phyloP scores from a whole-genome alignment of 169 alveolate species.

The Plasmodium gallinaceum region DNA sequence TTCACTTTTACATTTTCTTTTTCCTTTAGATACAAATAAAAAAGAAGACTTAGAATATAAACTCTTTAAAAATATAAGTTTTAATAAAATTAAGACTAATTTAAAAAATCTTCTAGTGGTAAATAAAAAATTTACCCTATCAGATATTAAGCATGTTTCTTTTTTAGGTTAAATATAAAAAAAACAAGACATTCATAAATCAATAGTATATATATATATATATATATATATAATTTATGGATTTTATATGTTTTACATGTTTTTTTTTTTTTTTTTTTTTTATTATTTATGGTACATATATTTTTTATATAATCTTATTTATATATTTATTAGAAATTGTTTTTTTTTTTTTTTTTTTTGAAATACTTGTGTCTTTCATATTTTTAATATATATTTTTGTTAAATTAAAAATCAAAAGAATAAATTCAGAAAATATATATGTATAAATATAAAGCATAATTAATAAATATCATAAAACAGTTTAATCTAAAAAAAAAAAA shows the following conservation, averaged over 20 bases:
- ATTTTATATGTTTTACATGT: not conserved
- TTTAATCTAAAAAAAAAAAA: no score
- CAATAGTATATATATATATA: not conserved
- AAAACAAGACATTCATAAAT: not conserved
- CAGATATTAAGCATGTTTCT: conserved; percentile 63
- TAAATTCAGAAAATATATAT: no score
- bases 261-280: not conserved
- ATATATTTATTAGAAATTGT: not conserved
- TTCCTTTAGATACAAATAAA: conserved; percentile 21
- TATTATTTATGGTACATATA: not conserved
- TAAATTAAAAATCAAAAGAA: no score
- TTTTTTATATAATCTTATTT: not conserved
- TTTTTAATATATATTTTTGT: no score
- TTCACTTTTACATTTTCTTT: not conserved
- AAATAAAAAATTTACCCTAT: conserved; percentile 63
- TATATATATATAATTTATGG: no score
- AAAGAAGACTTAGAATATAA: conserved; percentile 69
- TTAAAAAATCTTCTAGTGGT: conserved; percentile 53
- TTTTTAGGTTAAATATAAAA: conserved; percentile 49
- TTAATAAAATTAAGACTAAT: conserved; percentile 66
- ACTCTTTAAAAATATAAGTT: conserved; percentile 63
- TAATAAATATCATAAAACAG: no score
- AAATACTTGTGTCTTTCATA: no score
- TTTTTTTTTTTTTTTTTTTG: no score
- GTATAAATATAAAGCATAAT: no score